Evolutionary conservation across 1,284 basidiomycete genomes (phyloP).

Genomic region (Gastroboletus turbinatus): DNA sequence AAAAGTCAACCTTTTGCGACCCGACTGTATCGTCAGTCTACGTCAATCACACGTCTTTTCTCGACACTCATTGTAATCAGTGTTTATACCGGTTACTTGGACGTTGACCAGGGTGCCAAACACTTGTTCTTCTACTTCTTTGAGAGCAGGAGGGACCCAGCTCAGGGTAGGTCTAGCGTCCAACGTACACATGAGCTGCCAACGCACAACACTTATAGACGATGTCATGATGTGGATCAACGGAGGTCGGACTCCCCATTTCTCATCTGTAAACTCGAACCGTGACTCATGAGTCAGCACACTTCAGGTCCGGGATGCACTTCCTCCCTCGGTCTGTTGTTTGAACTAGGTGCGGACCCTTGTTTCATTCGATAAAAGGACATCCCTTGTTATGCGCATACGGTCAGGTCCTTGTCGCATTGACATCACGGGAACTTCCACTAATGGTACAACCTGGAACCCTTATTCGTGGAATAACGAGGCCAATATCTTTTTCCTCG

Average conservation of each 20-base stretch:
- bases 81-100: conserved; percentile 63
- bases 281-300: background rate
- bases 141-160: conserved; percentile 69
- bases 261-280: conserved; percentile 14
- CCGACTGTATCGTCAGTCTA: conserved; percentile 58
- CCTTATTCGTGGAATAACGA: conserved; percentile 70
- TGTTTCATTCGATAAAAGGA: background rate
- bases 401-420: conserved; percentile 55
- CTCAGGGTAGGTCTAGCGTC: conserved; percentile 38
- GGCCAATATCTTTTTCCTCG: conserved; percentile 71
- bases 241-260: conserved; percentile 44
- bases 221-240: conserved; percentile 76
- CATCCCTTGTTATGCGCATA: conserved; percentile 8
- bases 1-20: conserved; percentile 61
- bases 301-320: conserved; percentile 60
- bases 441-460: conserved; percentile 58
- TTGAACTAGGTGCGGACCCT: conserved; percentile 55
- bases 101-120: conserved; percentile 55
- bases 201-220: conserved; percentile 35
- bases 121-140: conserved; percentile 87
- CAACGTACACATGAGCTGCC: background rate
- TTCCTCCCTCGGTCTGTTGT: conserved; percentile 63
- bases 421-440: conserved; percentile 46
- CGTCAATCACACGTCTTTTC: background rate
- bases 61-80: conserved; percentile 26